Evolutionary conservation across 108 stramenopile genomes (phyloP), one percentile per base, ranked within the genome.

Genomic region (Discostella stelligeroides): DNA sequence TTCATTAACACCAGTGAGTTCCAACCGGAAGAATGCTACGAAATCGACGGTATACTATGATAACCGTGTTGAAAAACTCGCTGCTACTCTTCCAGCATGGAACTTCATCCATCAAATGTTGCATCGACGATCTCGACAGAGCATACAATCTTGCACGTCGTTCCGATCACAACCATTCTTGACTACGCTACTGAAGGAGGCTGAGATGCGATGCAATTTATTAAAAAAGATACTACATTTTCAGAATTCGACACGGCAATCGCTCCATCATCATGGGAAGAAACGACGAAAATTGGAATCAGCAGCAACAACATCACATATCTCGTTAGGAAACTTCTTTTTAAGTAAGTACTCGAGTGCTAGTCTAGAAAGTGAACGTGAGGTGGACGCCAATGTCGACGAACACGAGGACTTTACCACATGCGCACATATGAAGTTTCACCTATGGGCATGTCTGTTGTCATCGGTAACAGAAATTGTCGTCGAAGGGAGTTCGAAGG

Each of bases 91-190:
- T 38, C 64, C 64, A 30, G 65, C 65, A 18, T 74, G 73, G 73
- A 66, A 46, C 38, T 74, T 74, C 13, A 74, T 74, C 41, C 50
- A 42, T 21, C 30, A 29, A 49, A 74, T 74, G 64, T 18, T 66
- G 9, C 34, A 39, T n/a, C 46, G 65, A 34, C 42, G 64, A 9
- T 34, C 57, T 7, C 42, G 46, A 12, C 5, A 40, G 13, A 66
- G 73, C 53, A 74, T 46, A 24, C 25, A 56, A 43, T 74, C 73
- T 14, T 74, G 64, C 6, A 53, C 65, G 15, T 40, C 60, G 38
- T 74, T 66, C 38, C 54, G 73, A 41, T 47, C 73, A 37, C 64
- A 74, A 28, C 61, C 73, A 0, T 74, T 60, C 40, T 20, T 74
- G n/a, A 28, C n/a, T 38, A 27, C 25, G 24, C 40, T 74, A 34